These are phyloP conservation scores for Neophaeococcomyces mojaviensis DNA, from an alignment of 2,329 filamentous ascomycete species.

Conservation along the genomic window DNA sequence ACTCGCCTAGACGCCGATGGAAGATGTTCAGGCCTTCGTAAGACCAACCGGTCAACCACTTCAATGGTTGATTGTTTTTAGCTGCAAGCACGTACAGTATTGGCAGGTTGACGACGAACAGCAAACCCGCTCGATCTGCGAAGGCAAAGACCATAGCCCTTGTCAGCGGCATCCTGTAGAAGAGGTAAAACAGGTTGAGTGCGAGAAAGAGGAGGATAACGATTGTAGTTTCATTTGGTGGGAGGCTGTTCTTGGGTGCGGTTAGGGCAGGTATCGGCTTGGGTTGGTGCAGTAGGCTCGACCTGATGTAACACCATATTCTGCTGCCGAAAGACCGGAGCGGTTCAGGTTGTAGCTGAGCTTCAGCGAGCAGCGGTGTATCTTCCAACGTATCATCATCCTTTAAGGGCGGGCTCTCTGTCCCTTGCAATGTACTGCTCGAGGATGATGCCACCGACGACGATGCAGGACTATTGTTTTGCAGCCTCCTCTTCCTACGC, in stretches of 20 bases:
- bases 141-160: slow-evolving; percentile 49
- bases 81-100: slow-evolving; percentile 56
- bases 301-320: slow-evolving; percentile 9
- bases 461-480: neutral
- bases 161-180: slow-evolving; percentile 45
- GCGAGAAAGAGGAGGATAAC: slow-evolving; percentile 45
- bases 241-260: slow-evolving; percentile 39
- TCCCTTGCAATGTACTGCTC: slow-evolving; percentile 18
- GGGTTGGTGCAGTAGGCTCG: slow-evolving; percentile 50
- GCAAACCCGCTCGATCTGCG: slow-evolving; percentile 49
- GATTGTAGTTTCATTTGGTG: slow-evolving; percentile 50
- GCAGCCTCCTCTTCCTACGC: neutral
- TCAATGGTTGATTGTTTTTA: slow-evolving; percentile 56
- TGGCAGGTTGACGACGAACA: slow-evolving; percentile 45
- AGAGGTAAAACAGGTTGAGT: slow-evolving; percentile 52
- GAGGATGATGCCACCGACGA: slow-evolving; percentile 14
- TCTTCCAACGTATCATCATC: slow-evolving; percentile 3
- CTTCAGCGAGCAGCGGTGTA: slow-evolving; percentile 1
- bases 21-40: slow-evolving; percentile 61
- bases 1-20: slow-evolving; percentile 56
- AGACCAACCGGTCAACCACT: slow-evolving; percentile 53
- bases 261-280: slow-evolving; percentile 49
- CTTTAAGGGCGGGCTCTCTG: slow-evolving; percentile 14
- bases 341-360: slow-evolving; percentile 2
- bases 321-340: slow-evolving; percentile 8